Evolutionary conservation across 2,329 filamentous ascomycete species (phyloP).

Genomic region (Cladobotryum protrusum): DNA sequence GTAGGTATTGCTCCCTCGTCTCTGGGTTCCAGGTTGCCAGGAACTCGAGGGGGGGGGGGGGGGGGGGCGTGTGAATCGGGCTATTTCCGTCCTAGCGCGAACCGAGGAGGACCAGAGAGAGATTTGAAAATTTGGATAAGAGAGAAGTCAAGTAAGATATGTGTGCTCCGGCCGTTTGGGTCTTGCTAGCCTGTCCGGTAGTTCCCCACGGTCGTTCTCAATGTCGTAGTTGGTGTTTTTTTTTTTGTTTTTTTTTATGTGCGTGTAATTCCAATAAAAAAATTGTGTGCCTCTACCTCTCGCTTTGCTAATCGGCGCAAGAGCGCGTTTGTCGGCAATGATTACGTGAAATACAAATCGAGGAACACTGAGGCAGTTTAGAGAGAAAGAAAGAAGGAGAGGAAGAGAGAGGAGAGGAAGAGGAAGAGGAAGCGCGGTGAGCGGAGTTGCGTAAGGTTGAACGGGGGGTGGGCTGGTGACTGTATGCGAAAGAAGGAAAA

Average conservation of each 20-base stretch:
- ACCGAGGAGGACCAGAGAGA: background rate
- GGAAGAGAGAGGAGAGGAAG: background rate
- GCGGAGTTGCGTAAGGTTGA: background rate
- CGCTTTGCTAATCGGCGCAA: no score
- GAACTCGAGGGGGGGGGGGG: constrained; percentile 17
- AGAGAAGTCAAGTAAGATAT: background rate
- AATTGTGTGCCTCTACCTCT: no score
- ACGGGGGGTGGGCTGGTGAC: constrained; percentile 6
- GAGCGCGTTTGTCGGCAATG: no score
- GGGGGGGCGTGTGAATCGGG: constrained; percentile 24
- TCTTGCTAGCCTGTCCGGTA: background rate
- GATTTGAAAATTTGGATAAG: background rate
- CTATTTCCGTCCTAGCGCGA: constrained; percentile 26
- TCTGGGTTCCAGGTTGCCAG: constrained; percentile 13
- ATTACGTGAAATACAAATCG: no score
- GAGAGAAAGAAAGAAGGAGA: no score
- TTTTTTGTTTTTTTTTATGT: no score
- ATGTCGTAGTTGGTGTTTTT: no score
- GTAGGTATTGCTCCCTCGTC: constrained; percentile 10
- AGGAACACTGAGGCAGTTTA: no score
- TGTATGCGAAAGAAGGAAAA: background rate
- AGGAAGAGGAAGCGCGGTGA: constrained; percentile 4
- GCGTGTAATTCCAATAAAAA: no score
- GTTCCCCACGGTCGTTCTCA: background rate
- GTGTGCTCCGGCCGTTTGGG: constrained; percentile 6